Conservation (phyloP, 768 basidiomycete species). For the Boletus rubescentipes region DNA sequence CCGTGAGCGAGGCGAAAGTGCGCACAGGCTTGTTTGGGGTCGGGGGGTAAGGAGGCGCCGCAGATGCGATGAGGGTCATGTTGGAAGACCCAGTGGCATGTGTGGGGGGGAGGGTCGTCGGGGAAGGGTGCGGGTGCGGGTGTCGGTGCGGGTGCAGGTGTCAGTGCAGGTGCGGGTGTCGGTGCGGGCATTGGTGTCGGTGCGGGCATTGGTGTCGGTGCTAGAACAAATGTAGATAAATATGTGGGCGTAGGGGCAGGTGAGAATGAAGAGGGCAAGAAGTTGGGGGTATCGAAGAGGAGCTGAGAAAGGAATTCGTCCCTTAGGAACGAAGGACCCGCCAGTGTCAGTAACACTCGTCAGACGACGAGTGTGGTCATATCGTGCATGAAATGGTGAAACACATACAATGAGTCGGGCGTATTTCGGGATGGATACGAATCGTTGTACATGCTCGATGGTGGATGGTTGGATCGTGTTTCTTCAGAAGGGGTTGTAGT, state of each 20-base stretch:
- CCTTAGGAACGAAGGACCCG: background rate
- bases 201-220: background rate
- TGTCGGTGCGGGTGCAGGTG: background rate
- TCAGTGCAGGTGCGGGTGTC: background rate
- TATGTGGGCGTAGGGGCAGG: background rate
- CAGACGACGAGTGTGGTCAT: background rate
- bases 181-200: background rate
- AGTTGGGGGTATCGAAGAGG: background rate
- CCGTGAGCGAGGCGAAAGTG: constrained; percentile 19
- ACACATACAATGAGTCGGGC: constrained; percentile 15
- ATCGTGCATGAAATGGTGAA: background rate
- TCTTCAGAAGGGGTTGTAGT: background rate
- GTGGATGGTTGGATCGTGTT: background rate
- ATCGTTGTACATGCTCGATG: background rate
- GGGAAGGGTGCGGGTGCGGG: background rate
- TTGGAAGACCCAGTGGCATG: constrained; percentile 13
- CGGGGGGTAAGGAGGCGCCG: constrained; percentile 1
- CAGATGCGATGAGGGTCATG: background rate
- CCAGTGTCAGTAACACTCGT: background rate
- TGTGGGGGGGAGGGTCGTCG: background rate
- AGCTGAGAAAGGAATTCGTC: constrained; percentile 19
- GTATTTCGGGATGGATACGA: background rate
- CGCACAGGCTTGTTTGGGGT: constrained; percentile 6
- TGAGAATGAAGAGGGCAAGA: too few species aligned
- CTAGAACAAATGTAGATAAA: background rate